Evolutionary conservation across 257 asterid genomes (phyloP).

Genomic region (Primulina huaijiensis): DNA sequence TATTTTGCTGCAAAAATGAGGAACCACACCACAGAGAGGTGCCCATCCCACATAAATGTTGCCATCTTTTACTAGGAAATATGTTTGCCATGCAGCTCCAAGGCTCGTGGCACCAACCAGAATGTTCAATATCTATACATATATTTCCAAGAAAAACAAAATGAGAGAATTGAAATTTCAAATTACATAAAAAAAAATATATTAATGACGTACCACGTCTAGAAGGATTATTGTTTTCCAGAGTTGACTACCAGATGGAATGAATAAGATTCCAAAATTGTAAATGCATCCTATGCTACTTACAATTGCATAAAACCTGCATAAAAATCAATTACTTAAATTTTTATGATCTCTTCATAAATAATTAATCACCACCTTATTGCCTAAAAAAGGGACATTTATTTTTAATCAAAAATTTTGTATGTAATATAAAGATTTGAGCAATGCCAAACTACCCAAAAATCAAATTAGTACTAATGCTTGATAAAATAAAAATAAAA

Average conservation of each 20-base stretch:
- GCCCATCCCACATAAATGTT: constrained; percentile 26
- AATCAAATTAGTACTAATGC: no score
- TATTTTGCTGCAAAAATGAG: constrained; percentile 28
- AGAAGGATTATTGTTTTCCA: constrained; percentile 27
- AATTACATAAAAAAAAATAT: no score
- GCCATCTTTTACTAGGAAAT: constrained; percentile 19
- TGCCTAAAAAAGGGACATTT: no score
- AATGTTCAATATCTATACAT: constrained; percentile 25
- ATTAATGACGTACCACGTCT: constrained; percentile 25
- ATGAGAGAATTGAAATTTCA: no score
- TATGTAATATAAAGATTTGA: no score
- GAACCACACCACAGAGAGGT: constrained; percentile 24
- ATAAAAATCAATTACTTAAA: neutral
- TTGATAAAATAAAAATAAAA: no score
- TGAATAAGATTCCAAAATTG: neutral
- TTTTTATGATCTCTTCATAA: no score
- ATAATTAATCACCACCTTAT: no score
- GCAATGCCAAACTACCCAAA: no score
- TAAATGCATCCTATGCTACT: constrained; percentile 10
- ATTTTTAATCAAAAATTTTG: no score
- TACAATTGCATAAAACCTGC: constrained; percentile 15
- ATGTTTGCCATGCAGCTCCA: constrained; percentile 40
- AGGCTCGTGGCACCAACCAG: constrained; percentile 21
- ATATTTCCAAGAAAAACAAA: neutral
- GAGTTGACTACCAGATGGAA: constrained; percentile 23